Base-by-base conservation (phyloP, 208 protist species). In the Lotmaria passim region DNA sequence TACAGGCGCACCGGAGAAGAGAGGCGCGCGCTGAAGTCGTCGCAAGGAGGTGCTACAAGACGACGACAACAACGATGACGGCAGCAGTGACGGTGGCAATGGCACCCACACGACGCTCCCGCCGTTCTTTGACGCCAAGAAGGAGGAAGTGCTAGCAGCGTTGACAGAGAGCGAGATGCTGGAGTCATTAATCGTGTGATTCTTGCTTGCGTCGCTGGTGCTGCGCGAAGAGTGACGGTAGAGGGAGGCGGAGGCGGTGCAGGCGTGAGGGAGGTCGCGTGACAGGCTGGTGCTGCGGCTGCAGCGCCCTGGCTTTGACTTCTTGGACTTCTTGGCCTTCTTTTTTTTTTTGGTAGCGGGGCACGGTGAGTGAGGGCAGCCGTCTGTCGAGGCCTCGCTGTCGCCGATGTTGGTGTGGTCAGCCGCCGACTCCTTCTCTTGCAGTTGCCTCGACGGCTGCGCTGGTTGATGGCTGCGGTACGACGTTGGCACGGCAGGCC, bases 271-370 rank as follows among this genome's bases (percentile, higher is more conserved):
- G 36, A 61, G 5, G 36, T 48, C 38, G 24, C 34, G 56, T 5
- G 56, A 61, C 5, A 24, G 17, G 53, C 53, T 44, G 34, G 21
- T 41, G 38, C 56, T 48, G 56, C 56, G 12, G 24, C 53, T 61
- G 38, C 56, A 4, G 36, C 56, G 38, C 5, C 38, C 12, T 34
- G 24, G 15, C n/a, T 2, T 11, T 15, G 53, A 3, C 5, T 38
- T 44, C 53, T 24, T 44, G 33, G n/a, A 23, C 53, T 59, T 59
- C 53, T 59, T 59, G n/a, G 15, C 30, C 15, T 43, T 26, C 53
- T 43, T 39, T 28, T 31, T 33, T 14, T 24, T 31, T 31, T 53
- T 24, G 31, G 47, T 6, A 23, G 47, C 21, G 11, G 43, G n/a
- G 5, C 5, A 21, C 43, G 4, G 6, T 21, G 7, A 7, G 6